These are phyloP conservation scores for Cucumis melo DNA, from an alignment of 306 rosid species.

Conservation along the genomic window DNA sequence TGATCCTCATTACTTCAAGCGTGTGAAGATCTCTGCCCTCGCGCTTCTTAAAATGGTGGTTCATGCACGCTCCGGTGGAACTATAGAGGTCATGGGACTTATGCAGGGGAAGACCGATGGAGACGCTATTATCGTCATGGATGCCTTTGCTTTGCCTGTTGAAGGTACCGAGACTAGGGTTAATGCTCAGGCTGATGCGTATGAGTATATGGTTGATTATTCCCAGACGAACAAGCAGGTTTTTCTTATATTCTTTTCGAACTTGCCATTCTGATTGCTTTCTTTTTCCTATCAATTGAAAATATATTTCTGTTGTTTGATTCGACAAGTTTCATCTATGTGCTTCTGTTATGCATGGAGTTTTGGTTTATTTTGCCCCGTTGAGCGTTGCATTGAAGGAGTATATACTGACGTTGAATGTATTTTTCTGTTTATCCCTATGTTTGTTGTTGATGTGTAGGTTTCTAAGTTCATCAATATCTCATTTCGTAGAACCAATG, in stretches of 20 bases:
- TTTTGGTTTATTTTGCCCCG: neutral
- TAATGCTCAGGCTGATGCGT: constrained; percentile 97
- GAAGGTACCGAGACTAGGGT: constrained; percentile 98
- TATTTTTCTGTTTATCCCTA: neutral
- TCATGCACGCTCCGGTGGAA: constrained; percentile 96
- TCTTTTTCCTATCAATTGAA: neutral
- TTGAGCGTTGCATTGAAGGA: neutral
- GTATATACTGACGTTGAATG: neutral
- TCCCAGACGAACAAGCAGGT: constrained; percentile 94
- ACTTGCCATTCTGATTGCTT: neutral
- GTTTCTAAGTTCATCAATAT: neutral
- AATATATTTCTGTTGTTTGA: neutral
- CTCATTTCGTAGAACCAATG: neutral
- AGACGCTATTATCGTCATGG: constrained; percentile 88
- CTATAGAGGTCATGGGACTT: constrained; percentile 94
- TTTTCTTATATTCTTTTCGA: neutral
- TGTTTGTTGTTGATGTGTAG: neutral
- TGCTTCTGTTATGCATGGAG: neutral
- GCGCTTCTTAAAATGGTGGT: constrained; percentile 97
- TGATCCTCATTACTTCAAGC: constrained; percentile 92
- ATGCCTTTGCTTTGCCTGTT: constrained; percentile 86
- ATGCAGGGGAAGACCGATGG: constrained; percentile 96
- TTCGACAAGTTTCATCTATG: neutral
- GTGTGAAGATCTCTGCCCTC: constrained; percentile 92
- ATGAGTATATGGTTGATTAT: constrained; percentile 94